Base-by-base conservation (phyloP, 176 grass and related monocot species). In the bread wheat (Triticum aestivum) region DNA sequence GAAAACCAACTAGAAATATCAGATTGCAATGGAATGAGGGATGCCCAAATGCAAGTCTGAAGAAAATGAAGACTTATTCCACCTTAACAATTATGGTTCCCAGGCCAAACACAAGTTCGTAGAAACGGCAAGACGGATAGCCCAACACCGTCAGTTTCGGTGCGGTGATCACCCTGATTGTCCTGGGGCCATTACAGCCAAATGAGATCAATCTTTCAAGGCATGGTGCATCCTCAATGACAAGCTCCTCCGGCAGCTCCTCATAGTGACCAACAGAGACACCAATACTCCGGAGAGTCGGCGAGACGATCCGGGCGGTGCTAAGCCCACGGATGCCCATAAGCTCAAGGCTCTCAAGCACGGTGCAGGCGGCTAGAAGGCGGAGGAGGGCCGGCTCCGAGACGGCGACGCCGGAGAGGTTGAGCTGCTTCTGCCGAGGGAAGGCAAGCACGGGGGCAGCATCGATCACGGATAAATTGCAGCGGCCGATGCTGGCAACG, bases 81-180 rank as follows among this genome's bases (percentile, higher is more conserved):
- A 73, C 67, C 67, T 61, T 17, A 42, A 68, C 8, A 20, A 21
- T 30, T 23, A 20, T 8, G 9, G 14, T 32, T 68, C 79, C 79
- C 51, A 51, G 1, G 0, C 42, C 42, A 3, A 45, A 0, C 10
- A 32, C 8, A 45, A 81, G 63, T 52, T 14, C 29, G 10, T 9
- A n/a, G 9, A 52, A 33, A 0, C 6, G 0, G 6, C 0, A 0
- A 0, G 42, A 34, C 2, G 33, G 15, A 1, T 32, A 8, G 24
- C 63, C 79, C 3, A 81, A 6, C 12, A 51, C 45, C 24, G 27
- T 11, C 2, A 81, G 7, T 51, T 33, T 66, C 6, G 63, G 79
- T 3, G 62, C 78, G 3, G 29, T 30, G 29, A 63, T 37, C 15
- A 69, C 66, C 66, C 15, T 35, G 30, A 69, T 35, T 4, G 3